A percentile compares a stretch with the other conserved stretches of the same genome.
These are phyloP conservation scores for Kondoa subrosea DNA, from an alignment of 768 basidiomycete genomes.

Conservation along the genomic window DNA sequence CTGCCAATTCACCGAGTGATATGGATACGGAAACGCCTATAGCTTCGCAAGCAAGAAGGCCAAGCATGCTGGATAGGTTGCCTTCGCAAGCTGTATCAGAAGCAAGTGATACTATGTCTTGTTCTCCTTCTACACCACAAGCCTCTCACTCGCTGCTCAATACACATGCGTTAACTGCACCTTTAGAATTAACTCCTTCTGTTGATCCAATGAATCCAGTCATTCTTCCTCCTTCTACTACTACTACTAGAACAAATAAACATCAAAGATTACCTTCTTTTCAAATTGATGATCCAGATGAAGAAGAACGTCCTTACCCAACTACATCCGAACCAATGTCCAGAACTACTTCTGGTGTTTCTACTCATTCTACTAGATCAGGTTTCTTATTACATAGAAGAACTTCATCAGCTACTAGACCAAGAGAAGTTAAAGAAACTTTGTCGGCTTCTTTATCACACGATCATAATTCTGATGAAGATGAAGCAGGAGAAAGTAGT, in stretches of 20 bases:
- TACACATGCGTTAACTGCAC: neutral
- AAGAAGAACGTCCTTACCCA: too few relatives aligned
- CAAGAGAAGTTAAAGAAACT: slow-evolving; percentile 18
- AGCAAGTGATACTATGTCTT: neutral
- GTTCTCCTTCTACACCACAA: neutral
- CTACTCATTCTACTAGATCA: slow-evolving; percentile 9
- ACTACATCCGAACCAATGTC: neutral
- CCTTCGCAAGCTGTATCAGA: neutral
- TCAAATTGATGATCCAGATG: too few relatives aligned
- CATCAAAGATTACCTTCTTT: neutral
- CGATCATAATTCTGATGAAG: neutral
- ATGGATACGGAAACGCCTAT: neutral
- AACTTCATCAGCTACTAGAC: slow-evolving; percentile 9
- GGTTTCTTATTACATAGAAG: slow-evolving; percentile 18
- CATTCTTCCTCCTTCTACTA: neutral
- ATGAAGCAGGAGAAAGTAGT: neutral
- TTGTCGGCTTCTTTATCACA: slow-evolving; percentile 5
- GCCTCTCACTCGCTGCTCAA: neutral
- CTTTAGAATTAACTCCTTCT: neutral
- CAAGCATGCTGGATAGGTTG: neutral
- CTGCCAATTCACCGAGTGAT: neutral
- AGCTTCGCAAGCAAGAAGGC: neutral
- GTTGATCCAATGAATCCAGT: neutral
- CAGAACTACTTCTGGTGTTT: neutral
- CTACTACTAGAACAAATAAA: neutral